Base-by-base conservation (phyloP, 495 filamentous ascomycete species). In the Trichoderma erinaceum region DNA sequence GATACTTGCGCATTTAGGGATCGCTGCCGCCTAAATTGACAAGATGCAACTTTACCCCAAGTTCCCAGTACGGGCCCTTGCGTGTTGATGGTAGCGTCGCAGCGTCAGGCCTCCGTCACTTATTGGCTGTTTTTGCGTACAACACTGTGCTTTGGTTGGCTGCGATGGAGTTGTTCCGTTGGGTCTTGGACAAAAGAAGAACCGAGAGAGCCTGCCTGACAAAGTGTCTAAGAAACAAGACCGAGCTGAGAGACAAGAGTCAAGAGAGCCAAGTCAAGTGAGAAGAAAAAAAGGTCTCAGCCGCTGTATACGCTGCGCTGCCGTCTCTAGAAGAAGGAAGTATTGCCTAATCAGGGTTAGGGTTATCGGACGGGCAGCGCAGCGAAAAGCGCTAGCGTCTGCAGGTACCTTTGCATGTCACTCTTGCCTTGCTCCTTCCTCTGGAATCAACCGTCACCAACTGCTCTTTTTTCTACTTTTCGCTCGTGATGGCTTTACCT, bases 101-200 rank as follows among this genome's bases (percentile, higher is more conserved):
- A 52, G 48, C n/a, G 48, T 52, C 48, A 52, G 48, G 18, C n/a
- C 8, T 52, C 21, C 48, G 48, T 52, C 48, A 52, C 25, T 52
- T 0, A 38, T 10, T 38, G 35, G 29, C 29, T 29, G 29, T 1
- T 3, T 38, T 38, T 38, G 35, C 8, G 5, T 38, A 7, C 35
- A 38, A 5, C 8, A 10, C 35, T 38, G 35, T 38, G 35, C 8
- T 38, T 38, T 38, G 35, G 35, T 7, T 10, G 8, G 35, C 29
- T 4, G 29, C 4, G 29, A 29, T 29, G 29, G 1, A 29, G 29
- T 4, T 29, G 29, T 29, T 29, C 1, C 29, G 1, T 29, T 4
- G 29, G 29, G 4, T 38, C 8, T 38, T 38, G 35, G 35, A 0
- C 35, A 38, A 38, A 0, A 7, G 35, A 38, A 38, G 35, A 38